A percentile compares a stretch with the other conserved stretches of the same genome.
These are phyloP conservation scores for Spinellus fusiger DNA, from an alignment of 192 early-diverging fungal species.

Conservation along the genomic window DNA sequence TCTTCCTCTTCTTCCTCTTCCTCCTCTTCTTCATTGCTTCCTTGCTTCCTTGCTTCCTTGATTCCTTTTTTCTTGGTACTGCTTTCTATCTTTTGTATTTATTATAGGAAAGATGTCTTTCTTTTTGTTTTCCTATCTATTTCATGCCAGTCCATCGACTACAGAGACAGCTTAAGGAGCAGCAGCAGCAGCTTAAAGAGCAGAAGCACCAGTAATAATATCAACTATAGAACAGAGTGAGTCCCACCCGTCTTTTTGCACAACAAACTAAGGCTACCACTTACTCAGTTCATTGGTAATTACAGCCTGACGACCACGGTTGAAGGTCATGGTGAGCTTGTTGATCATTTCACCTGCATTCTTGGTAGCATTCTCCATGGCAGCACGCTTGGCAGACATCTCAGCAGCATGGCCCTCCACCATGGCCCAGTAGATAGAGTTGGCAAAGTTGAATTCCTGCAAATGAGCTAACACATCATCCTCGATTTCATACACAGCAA, in stretches of 20 bases:
- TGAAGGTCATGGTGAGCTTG: conserved; percentile 94
- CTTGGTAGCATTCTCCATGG: conserved; percentile 99
- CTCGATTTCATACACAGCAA: conserved; percentile 90
- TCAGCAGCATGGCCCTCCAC: conserved; percentile 96
- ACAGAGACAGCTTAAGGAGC: too few relatives aligned
- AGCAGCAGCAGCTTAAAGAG: conserved; percentile 63
- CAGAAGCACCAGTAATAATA: conserved; percentile 96
- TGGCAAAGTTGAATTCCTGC: conserved; percentile 91
- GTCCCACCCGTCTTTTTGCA: neutral
- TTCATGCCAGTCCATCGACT: too few relatives aligned
- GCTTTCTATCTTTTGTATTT: too few relatives aligned
- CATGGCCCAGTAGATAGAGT: conserved; percentile 91
- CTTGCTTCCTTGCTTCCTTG: too few relatives aligned
- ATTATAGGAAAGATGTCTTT: too few relatives aligned
- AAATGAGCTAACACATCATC: conserved; percentile 83
- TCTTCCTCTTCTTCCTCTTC: too few relatives aligned
- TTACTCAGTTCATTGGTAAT: conserved; percentile 95
- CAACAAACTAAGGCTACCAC: conserved; percentile 13
- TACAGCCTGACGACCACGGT: conserved; percentile 94
- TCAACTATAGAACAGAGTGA: conserved; percentile 46
- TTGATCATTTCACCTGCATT: conserved; percentile 99
- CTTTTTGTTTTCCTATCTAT: too few relatives aligned
- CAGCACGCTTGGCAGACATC: conserved; percentile 92
- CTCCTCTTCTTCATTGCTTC: too few relatives aligned
- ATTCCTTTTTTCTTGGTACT: too few relatives aligned